phyloP scores from a whole-genome alignment of 352 stramenopile genomes.

The Globisporangium nodosum region DNA sequence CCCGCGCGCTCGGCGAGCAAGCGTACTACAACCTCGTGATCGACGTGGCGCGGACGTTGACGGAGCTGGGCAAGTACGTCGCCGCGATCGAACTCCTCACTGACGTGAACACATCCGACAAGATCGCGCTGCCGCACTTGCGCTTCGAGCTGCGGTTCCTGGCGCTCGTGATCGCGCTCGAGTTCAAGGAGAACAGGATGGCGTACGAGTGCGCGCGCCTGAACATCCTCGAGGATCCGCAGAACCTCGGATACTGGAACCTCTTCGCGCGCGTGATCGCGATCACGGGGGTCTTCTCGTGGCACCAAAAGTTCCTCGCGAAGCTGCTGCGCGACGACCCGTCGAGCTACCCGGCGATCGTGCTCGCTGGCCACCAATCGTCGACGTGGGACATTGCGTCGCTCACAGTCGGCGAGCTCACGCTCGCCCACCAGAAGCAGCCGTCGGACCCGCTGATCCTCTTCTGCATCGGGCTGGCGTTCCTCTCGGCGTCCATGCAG shows the following conservation, averaged over 20 bases:
- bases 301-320: conserved; percentile 83
- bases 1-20: conserved; percentile 57
- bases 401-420: conserved; percentile 79
- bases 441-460: conserved; percentile 68
- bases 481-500: conserved; percentile 81
- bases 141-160: conserved; percentile 81
- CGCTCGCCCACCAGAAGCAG: conserved; percentile 74
- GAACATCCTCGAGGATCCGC: conserved; percentile 83
- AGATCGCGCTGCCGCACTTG: conserved; percentile 61
- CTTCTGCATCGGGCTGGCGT: conserved; percentile 82
- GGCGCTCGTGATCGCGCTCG: conserved; percentile 74
- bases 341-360: conserved; percentile 69
- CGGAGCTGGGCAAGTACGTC: conserved; percentile 75
- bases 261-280: conserved; percentile 80
- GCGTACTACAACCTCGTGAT: conserved; percentile 76
- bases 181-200: conserved; percentile 86
- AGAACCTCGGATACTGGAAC: conserved; percentile 83
- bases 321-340: conserved; percentile 76
- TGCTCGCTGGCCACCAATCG: conserved; percentile 79
- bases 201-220: conserved; percentile 82
- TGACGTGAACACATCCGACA: conserved; percentile 84
- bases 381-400: conserved; percentile 83
- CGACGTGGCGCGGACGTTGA: conserved; percentile 76
- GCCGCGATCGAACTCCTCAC: conserved; percentile 81
- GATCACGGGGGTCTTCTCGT: conserved; percentile 82